Conservation (phyloP, 768 basidiomycete species). For the Hygrocybe coccinea region DNA sequence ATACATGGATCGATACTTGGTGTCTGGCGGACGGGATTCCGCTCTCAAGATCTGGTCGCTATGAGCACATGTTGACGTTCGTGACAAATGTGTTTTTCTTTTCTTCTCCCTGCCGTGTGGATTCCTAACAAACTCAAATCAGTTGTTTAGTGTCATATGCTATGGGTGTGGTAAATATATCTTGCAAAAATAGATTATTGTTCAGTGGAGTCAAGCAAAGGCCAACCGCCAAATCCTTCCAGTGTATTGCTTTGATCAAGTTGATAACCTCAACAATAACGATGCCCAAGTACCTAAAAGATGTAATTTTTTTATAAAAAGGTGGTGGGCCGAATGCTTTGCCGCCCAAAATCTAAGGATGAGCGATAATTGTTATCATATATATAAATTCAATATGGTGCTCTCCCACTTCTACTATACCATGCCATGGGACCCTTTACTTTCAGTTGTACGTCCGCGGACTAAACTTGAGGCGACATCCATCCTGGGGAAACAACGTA, state of each 20-base stretch:
- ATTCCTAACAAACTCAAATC: background rate
- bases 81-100: background rate
- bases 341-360: too few species aligned
- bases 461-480: slow-evolving; percentile 72
- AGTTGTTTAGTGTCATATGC: background rate
- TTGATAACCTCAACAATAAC: too few species aligned
- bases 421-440: too few species aligned
- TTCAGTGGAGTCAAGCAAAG: too few species aligned
- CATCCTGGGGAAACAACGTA: slow-evolving; percentile 95
- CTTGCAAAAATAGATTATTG: too few species aligned
- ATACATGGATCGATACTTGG: slow-evolving; percentile 94
- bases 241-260: too few species aligned
- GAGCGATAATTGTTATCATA: background rate
- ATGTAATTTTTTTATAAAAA: too few species aligned
- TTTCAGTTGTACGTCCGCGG: slow-evolving; percentile 30
- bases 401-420: background rate
- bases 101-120: too few species aligned
- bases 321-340: too few species aligned
- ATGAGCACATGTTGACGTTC: slow-evolving; percentile 29
- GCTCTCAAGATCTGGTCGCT: slow-evolving; percentile 91
- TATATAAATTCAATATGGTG: background rate
- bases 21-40: slow-evolving; percentile 84
- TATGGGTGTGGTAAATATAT: background rate
- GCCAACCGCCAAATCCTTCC: too few species aligned
- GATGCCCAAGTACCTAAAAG: too few species aligned